Evolutionary conservation across 139 green algal genomes (phyloP), one percentile per base, ranked within the genome.

Genomic region (Desmodesmus armatus): DNA sequence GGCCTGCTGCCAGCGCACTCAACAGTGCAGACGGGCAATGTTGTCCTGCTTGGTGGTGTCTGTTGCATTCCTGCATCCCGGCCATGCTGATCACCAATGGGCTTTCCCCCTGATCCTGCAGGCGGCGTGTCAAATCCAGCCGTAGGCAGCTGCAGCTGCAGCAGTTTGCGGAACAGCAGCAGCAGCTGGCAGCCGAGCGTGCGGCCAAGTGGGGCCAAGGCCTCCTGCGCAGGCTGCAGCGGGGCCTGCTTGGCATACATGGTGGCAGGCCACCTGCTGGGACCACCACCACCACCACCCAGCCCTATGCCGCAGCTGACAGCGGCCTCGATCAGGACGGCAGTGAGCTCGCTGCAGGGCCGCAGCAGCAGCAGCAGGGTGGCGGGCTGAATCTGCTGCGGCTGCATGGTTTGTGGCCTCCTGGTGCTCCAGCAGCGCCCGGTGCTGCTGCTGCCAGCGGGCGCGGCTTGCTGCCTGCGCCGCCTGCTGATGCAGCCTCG

Each of bases 101-200:
- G n/a, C n/a, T n/a, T n/a, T n/a, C n/a, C n/a, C n/a, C n/a, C n/a
- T n/a, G n/a, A n/a, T n/a, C n/a, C n/a, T n/a, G n/a, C n/a, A n/a
- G 81, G 58, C 80, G 60, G 65, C 87, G 70, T n/a, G 78, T 60
- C 53, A 79, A 72, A 58, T 90, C 51, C 82, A 87, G 35, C 63
- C 76, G 0, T 3, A 35, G 86, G 78, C 67, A 75, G 39, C 67
- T 69, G 69, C 55, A 81, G 77, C 77, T 82, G 37, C 55, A 33
- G n/a, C 79, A 44, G n/a, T n/a, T 65, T 13, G 85, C 75, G n/a
- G 39, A 23, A 58, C 58, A 33, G 43, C 58, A 66, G 70, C 74
- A 74, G 66, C 60, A 66, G 67, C 85, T 47, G 70, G 76, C 53
- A 15, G 76, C 37, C 31, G 53, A 35, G 4, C 47, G 76, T 15